Percentiles rank a stretch among this genome's conserved stretches.
Conservation (phyloP, 1,284 basidiomycete genomes). For the Schizophyllum amplum region DNA sequence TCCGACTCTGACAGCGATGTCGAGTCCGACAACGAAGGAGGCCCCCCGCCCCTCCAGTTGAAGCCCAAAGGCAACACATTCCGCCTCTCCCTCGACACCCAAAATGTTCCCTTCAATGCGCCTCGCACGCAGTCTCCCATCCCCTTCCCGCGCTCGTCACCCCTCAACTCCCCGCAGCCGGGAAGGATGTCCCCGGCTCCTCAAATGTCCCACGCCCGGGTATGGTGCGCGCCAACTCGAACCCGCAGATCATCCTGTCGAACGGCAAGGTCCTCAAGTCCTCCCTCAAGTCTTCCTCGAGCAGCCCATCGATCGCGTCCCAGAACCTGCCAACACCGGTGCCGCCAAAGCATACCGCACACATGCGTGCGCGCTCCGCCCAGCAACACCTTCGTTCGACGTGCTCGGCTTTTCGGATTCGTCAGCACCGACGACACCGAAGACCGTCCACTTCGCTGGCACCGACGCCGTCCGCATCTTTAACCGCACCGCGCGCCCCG, state of each 20-base stretch:
- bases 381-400: conserved; percentile 51
- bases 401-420: conserved; percentile 22
- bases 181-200: conserved; percentile 14
- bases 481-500: conserved; percentile 73
- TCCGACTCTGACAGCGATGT: conserved; percentile 19
- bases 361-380: conserved; percentile 53
- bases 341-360: conserved; percentile 15
- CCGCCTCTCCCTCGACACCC: conserved; percentile 4
- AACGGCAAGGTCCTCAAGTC: conserved; percentile 90
- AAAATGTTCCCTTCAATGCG: neutral
- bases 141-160: conserved; percentile 25
- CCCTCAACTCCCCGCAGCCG: conserved; percentile 16
- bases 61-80: conserved; percentile 6
- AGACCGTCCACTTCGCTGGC: conserved; percentile 85
- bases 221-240: conserved; percentile 24
- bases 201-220: conserved; percentile 16
- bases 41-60: conserved; percentile 6
- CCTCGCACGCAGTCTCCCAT: conserved; percentile 10
- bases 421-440: conserved; percentile 48
- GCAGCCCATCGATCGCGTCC: conserved; percentile 28
- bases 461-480: conserved; percentile 73
- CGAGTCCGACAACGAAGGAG: conserved; percentile 11
- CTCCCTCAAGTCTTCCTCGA: conserved; percentile 71
- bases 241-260: conserved; percentile 49
- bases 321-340: conserved; percentile 8